These are phyloP conservation scores for Toxoplasma gondii DNA, from an alignment of 169 alveolate species.

Conservation along the genomic window DNA sequence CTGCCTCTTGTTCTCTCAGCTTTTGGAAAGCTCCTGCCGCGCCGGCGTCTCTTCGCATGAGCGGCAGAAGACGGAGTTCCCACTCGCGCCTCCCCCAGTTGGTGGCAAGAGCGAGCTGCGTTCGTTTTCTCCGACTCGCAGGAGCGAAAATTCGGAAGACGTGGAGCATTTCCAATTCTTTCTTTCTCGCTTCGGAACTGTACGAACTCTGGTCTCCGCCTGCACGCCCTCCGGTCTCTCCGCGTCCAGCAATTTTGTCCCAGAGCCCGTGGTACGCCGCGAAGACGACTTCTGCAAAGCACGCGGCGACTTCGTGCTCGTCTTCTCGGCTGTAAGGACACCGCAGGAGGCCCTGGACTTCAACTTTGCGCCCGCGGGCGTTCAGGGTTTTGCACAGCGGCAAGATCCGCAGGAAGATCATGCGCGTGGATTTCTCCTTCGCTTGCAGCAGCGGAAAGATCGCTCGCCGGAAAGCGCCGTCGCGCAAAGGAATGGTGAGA, in stretches of 20 bases:
- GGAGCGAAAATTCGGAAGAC: background rate
- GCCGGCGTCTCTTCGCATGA: background rate
- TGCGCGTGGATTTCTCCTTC: conserved; percentile 9
- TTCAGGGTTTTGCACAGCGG: conserved; percentile 49
- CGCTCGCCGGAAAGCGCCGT: conserved; percentile 65
- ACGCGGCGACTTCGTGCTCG: background rate
- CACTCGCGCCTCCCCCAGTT: background rate
- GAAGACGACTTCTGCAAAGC: background rate
- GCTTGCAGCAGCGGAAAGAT: conserved; percentile 55
- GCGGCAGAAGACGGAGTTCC: conserved; percentile 35
- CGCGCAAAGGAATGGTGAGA: conserved; percentile 50
- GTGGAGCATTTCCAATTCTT: conserved; percentile 15
- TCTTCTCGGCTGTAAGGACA: conserved; percentile 32
- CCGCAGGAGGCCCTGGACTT: conserved; percentile 58
- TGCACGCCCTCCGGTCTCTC: background rate
- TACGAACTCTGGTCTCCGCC: background rate
- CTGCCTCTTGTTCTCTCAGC: background rate
- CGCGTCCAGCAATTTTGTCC: background rate
- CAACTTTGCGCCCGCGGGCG: conserved; percentile 43
- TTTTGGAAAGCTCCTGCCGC: too few species aligned
- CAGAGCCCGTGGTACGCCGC: conserved; percentile 8
- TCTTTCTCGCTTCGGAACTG: background rate
- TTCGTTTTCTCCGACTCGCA: background rate
- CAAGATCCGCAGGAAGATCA: conserved; percentile 60
- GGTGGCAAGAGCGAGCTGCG: background rate